Evolutionary conservation across 1,284 basidiomycete genomes (phyloP), one percentile per base, ranked within the genome.

Genomic region (Ustilago xerochloae): DNA sequence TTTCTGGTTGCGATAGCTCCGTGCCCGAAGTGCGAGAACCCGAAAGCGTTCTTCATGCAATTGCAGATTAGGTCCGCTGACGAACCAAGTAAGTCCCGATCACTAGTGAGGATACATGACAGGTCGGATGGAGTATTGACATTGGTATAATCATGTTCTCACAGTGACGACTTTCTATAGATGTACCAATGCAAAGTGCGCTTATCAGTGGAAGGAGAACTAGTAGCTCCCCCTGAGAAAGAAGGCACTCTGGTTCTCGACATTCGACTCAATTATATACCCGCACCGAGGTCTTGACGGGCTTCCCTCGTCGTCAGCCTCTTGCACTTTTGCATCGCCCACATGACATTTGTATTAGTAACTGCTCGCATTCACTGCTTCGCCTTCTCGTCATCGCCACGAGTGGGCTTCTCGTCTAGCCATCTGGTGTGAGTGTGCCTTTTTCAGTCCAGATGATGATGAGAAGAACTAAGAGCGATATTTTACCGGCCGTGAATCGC

Each of bases 21-120:
- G 18, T 99, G 95, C 85, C 91, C 91, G 15, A 95, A 94, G 82
- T 99, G 96, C 85, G 94, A 97, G 81, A 88, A 92, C 80, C 89
- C 89, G 38, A 87, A 91, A 60, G 94, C 96, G 7, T 98, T 96
- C 86, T 99, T 93, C 85, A 93, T 95, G 85, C 94, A 97, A 86
- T 87, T 98, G 18, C 96, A 99, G 85, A 99, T 98, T 75, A 87
- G 96, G 33, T 95, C 93, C 78, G 96, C 96, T 0, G 84, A 84
- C 67, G 79, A 84, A 62, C 81, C 82, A 0, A 83, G 82, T 84
- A 77, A 68, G 81, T 82, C 33, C 18, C n/a, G 9, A 33, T 33
- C 10, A 33, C 16, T 33, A 9, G 4, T 2, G 9, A 10, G 32
- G 9, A 33, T 33, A n/a, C n/a, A n/a, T n/a, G n/a, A n/a, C n/a